Evolutionary conservation across 1,139 yeast species (phyloP).

Genomic region (Scheffersomyces segobiensis): DNA sequence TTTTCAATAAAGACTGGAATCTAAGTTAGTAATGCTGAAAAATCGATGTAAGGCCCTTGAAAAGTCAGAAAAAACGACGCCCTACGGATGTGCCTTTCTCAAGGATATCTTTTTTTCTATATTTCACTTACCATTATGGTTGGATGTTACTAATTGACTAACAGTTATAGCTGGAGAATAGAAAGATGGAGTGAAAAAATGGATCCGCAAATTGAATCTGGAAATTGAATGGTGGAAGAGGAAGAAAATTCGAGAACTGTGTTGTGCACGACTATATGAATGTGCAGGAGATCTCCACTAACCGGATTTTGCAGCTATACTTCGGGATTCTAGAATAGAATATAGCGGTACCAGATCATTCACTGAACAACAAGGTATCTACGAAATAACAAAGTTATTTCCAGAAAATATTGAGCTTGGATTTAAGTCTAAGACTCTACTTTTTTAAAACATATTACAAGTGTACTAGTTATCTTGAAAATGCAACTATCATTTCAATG

Average conservation of each 20-base stretch:
- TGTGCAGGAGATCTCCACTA: not conserved
- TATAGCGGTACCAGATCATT: too few relatives aligned
- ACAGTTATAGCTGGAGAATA: not conserved
- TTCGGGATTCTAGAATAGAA: too few relatives aligned
- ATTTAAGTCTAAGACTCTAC: too few relatives aligned
- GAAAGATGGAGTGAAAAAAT: not conserved
- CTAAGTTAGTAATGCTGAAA: not conserved
- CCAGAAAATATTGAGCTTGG: too few relatives aligned
- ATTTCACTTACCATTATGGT: slow-evolving; percentile 18
- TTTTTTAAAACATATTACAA: too few relatives aligned
- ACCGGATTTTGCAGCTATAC: not conserved
- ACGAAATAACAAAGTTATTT: too few relatives aligned
- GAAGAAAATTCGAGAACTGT: not conserved
- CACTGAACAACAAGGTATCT: too few relatives aligned
- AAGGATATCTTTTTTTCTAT: not conserved
- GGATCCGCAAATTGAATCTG: not conserved
- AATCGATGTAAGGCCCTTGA: not conserved
- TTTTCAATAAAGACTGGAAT: slow-evolving; percentile 64
- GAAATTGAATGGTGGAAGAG: not conserved
- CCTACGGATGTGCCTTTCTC: not conserved
- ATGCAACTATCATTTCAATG: not conserved
- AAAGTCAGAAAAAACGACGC: not conserved
- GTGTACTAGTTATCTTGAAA: too few relatives aligned
- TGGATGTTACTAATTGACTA: not conserved
- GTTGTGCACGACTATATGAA: not conserved